These are phyloP conservation scores for Chrysosporium keratinophilum DNA, from an alignment of 2,329 filamentous ascomycete species.

Conservation along the genomic window DNA sequence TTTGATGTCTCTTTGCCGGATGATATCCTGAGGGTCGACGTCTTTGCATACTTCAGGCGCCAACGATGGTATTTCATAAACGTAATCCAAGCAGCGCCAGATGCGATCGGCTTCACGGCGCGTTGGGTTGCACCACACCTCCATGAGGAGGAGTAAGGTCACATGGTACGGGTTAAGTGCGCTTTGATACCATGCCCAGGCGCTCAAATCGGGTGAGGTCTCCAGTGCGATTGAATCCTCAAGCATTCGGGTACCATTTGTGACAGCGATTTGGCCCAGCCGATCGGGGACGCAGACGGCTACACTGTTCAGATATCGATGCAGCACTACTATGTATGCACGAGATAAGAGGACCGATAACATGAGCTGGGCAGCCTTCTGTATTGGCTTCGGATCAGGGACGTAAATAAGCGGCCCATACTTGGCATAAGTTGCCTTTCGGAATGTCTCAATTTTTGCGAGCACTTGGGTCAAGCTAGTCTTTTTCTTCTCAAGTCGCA, in stretches of 20 bases:
- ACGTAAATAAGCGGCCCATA: slow-evolving; percentile 56
- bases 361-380: slow-evolving; percentile 53
- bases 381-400: slow-evolving; percentile 43
- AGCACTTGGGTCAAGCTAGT: slow-evolving; percentile 55
- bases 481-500: slow-evolving; percentile 52
- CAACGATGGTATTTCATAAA: slow-evolving; percentile 46
- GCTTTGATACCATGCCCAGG: slow-evolving; percentile 61
- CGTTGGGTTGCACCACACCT: slow-evolving; percentile 52
- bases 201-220: slow-evolving; percentile 41
- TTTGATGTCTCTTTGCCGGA: slow-evolving; percentile 43
- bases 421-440: slow-evolving; percentile 52
- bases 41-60: slow-evolving; percentile 24
- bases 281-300: slow-evolving; percentile 38
- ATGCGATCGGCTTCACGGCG: slow-evolving; percentile 53
- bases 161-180: slow-evolving; percentile 64
- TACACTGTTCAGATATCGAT: slow-evolving; percentile 51
- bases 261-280: slow-evolving; percentile 53
- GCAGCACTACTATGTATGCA: slow-evolving; percentile 56
- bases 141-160: slow-evolving; percentile 57
- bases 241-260: slow-evolving; percentile 46
- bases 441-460: slow-evolving; percentile 58
- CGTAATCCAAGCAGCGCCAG: slow-evolving; percentile 61
- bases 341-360: slow-evolving; percentile 55
- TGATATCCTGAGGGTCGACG: slow-evolving; percentile 16
- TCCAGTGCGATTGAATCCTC: slow-evolving; percentile 49